Percentiles rank a stretch among this genome's conserved stretches.
Conservation (phyloP, 1,284 basidiomycete species). For the Schizopora paradoxa region DNA sequence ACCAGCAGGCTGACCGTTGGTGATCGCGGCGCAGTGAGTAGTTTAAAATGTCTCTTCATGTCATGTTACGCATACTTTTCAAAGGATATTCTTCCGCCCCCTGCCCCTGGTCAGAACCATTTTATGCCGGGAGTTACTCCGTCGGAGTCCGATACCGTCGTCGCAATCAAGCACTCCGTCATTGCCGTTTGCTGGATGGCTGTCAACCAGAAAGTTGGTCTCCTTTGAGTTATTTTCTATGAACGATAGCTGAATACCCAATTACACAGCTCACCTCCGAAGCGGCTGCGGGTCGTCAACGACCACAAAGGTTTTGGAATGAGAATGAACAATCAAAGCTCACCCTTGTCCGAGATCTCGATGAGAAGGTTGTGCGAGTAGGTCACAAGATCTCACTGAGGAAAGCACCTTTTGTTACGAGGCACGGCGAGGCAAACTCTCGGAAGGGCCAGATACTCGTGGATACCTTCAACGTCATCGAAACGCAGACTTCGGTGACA, state of each 20-base stretch:
- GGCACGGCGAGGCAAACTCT: constrained; percentile 49
- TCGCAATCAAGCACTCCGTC: constrained; percentile 73
- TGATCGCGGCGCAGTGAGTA: constrained; percentile 56
- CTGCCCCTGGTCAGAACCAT: constrained; percentile 35
- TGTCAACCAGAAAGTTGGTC: constrained; percentile 75
- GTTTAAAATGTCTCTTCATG: constrained; percentile 8
- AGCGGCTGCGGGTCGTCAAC: constrained; percentile 48
- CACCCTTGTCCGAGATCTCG: constrained; percentile 56
- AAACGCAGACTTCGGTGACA: constrained; percentile 65
- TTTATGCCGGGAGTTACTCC: constrained; percentile 41
- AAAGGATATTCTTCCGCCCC: constrained; percentile 64
- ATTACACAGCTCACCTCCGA: constrained; percentile 48
- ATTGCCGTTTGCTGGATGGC: constrained; percentile 86
- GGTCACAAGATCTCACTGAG: constrained; percentile 62
- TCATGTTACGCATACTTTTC: neutral
- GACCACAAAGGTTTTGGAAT: constrained; percentile 75
- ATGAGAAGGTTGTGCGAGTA: constrained; percentile 60
- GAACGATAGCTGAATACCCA: constrained; percentile 13
- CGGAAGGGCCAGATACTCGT: constrained; percentile 42
- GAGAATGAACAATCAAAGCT: constrained; percentile 61
- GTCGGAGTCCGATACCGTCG: constrained; percentile 52
- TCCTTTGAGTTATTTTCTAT: constrained; percentile 4
- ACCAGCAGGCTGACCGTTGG: constrained; percentile 66
- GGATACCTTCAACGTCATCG: constrained; percentile 57
- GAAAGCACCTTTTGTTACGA: constrained; percentile 43